phyloP scores from a whole-genome alignment of 352 stramenopile species.

The Ochromonadaceae sp. region DNA sequence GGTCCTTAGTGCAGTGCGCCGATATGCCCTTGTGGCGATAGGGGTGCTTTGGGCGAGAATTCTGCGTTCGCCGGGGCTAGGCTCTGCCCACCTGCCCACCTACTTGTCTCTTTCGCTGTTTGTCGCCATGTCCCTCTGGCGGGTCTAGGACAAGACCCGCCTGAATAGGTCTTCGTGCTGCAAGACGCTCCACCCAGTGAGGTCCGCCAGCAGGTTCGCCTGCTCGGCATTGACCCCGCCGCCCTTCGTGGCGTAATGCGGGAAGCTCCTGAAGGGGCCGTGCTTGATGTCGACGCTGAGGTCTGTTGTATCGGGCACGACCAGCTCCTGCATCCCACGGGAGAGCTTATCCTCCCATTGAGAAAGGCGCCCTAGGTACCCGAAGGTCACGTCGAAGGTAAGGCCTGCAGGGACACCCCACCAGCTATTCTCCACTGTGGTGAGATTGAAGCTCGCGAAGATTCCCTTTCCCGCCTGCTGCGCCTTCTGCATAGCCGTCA shows the following conservation, averaged over 20 bases:
- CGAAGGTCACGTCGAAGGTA: not conserved
- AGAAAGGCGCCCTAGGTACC: not conserved
- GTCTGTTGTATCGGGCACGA: slow-evolving; percentile 1
- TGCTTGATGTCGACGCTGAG: not conserved
- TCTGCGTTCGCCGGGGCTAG: no score
- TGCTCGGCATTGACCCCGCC: not conserved
- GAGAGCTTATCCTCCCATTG: not conserved
- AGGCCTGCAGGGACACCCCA: slow-evolving; percentile 2
- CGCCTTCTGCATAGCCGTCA: not conserved
- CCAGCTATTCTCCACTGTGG: slow-evolving; percentile 3
- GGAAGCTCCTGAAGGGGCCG: not conserved
- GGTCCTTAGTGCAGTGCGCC: no score
- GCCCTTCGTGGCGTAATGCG: not conserved
- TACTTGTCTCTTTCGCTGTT: no score
- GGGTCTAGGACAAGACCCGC: not conserved
- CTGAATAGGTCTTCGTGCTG: not conserved
- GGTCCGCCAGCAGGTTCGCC: not conserved
- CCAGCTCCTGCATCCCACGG: not conserved
- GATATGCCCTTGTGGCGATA: no score
- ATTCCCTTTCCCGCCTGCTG: slow-evolving; percentile 6
- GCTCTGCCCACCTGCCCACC: no score
- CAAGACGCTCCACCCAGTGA: not conserved
- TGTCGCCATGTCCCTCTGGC: no score
- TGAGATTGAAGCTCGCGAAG: not conserved
- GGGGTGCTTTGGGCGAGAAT: no score